Evolutionary conservation across 2,329 filamentous ascomycete genomes (phyloP).

Genomic region (Colletotrichum sp.): DNA sequence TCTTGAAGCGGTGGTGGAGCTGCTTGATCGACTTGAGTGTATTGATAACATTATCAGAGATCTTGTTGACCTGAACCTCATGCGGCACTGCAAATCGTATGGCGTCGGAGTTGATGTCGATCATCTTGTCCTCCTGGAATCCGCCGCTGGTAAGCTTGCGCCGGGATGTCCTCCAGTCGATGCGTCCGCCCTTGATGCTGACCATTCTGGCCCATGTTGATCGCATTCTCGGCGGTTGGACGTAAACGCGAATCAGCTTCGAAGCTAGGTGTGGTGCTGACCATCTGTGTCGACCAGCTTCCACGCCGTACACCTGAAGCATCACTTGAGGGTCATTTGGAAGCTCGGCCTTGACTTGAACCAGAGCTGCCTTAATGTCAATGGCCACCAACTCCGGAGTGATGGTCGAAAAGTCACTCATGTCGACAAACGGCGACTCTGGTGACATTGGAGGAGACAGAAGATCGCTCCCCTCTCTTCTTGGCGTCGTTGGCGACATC

Average conservation of each 20-base stretch:
- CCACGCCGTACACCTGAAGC: slow-evolving; percentile 84
- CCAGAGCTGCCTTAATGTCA: slow-evolving; percentile 79
- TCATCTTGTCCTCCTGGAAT: slow-evolving; percentile 75
- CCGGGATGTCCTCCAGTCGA: slow-evolving; percentile 81
- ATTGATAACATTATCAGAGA: slow-evolving; percentile 94
- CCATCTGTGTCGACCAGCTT: slow-evolving; percentile 87
- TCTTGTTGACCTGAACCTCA: slow-evolving; percentile 84
- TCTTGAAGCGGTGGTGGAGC: slow-evolving; percentile 90
- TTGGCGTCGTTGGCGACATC: slow-evolving; percentile 26
- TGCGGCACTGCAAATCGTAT: slow-evolving; percentile 89
- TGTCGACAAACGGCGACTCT: slow-evolving; percentile 31
- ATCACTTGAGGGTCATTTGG: slow-evolving; percentile 90
- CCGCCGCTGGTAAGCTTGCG: slow-evolving; percentile 66
- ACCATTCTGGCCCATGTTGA: slow-evolving; percentile 86
- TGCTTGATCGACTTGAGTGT: slow-evolving; percentile 86
- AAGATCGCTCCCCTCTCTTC: slow-evolving; percentile 31
- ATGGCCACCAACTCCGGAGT: slow-evolving; percentile 75
- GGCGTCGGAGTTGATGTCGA: slow-evolving; percentile 85
- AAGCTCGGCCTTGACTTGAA: slow-evolving; percentile 90
- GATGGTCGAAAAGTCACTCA: slow-evolving; percentile 36
- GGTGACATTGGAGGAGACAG: slow-evolving; percentile 43
- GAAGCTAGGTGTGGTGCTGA: slow-evolving; percentile 80
- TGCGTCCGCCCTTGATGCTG: slow-evolving; percentile 79
- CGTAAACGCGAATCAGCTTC: slow-evolving; percentile 83
- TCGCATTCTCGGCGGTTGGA: slow-evolving; percentile 82